Evolutionary conservation across 2,329 filamentous ascomycete genomes (phyloP), one percentile per base, ranked within the genome.

Genomic region (Falciphora oryzae): DNA sequence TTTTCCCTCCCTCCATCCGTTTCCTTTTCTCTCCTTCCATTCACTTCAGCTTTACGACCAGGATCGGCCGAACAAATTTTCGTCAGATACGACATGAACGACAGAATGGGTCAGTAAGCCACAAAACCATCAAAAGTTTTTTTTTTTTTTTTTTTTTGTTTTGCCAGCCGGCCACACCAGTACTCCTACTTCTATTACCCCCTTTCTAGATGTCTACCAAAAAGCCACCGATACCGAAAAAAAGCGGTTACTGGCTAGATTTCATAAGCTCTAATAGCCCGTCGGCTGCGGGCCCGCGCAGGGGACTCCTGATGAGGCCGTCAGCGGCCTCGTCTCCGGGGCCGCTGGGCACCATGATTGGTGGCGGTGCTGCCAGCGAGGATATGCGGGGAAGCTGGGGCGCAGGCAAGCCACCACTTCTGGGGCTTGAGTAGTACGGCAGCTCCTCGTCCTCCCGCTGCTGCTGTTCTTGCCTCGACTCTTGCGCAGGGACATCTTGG

Each of bases 231-330:
- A 38, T 1, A 18, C 16, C 35, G 35, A 38, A 16, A 53, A 53
- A 10, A 53, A n/a, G 18, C 44, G 18, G 18, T 61, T 22, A 32
- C 59, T 38, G 29, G 29, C 59, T 61, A n/a, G 22, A 28, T 32
- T 61, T 61, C 59, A 25, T 61, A 8, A 32, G 18, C 28, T 32
- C 28, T 25, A 38, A 32, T 38, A 61, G 28, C 59, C 32, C 59
- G 6, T n/a, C 28, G 14, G 29, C 59, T 10, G 32, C 59, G 4
- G 22, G 28, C 28, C 32, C 59, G 6, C 57, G 57, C 27, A 58
- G 57, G 4, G 57, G 25, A 31, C 57, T 58, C 25, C 57, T 58
- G 57, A 31, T 58, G 57, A 58, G 57, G 8, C 57, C 25, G 18
- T 29, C 44, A 3, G 44, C 44, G 2, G 44, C 44, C 18, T 53